Percentiles rank a stretch among this genome's conserved stretches.
Conservation (phyloP, 2,329 filamentous ascomycete species). For the Endothia cerciana region DNA sequence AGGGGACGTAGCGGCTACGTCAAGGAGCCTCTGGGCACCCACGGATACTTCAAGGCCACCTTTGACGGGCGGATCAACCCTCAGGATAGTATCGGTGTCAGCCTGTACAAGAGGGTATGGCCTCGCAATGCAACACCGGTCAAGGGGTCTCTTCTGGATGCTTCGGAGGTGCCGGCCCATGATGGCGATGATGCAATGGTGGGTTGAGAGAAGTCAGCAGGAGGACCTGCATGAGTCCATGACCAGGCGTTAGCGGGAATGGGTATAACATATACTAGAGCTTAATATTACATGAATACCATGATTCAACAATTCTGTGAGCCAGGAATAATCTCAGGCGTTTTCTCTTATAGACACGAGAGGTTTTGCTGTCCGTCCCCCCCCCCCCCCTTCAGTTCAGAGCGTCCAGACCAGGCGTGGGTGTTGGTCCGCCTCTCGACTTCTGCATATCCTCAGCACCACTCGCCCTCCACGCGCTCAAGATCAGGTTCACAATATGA, state of each 20-base stretch:
- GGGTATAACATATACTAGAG: conserved; percentile 15
- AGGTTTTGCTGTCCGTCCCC: background rate
- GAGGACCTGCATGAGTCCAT: conserved; percentile 19
- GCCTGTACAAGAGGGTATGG: conserved; percentile 84
- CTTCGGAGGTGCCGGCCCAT: conserved; percentile 29
- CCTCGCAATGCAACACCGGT: conserved; percentile 67
- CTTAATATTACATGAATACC: conserved; percentile 18
- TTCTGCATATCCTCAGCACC: conserved; percentile 70
- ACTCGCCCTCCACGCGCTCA: conserved; percentile 91
- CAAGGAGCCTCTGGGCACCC: conserved; percentile 92
- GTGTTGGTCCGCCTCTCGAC: conserved; percentile 58
- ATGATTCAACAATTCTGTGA: background rate
- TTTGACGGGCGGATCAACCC: conserved; percentile 97
- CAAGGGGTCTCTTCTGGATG: conserved; percentile 47
- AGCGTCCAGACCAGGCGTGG: conserved; percentile 59
- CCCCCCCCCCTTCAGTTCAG: conserved; percentile 3
- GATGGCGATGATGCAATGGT: conserved; percentile 43
- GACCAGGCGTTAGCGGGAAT: conserved; percentile 25
- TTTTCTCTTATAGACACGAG: background rate
- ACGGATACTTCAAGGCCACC: conserved; percentile 99
- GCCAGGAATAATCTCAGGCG: background rate
- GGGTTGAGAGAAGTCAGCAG: conserved; percentile 37
- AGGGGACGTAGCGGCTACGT: conserved; percentile 86
- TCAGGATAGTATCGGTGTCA: conserved; percentile 90
- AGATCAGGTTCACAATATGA: conserved; percentile 83